Base-by-base conservation (phyloP, 2,329 filamentous ascomycete genomes). In the Ceratocystis papillata region DNA sequence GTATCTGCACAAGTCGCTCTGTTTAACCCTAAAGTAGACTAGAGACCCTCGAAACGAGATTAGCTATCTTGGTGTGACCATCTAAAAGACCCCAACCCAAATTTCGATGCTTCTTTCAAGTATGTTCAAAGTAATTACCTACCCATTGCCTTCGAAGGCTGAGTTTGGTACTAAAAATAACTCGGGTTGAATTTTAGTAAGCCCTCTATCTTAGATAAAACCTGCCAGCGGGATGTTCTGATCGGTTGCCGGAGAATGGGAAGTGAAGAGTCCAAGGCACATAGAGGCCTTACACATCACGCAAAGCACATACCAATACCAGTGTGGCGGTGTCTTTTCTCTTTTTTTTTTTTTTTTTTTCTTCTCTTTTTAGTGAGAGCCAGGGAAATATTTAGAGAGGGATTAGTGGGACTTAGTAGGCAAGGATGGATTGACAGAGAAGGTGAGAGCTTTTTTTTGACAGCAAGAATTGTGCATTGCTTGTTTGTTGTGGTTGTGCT, bases 261-360 rank as follows among this genome's bases (percentile, higher is more conserved):
- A 57, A 28, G 30, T 33, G 22, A 57, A 30, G 28, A 57, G 53
- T 57, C 12, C 53, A 57, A 57, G 53, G 28, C 53, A 57, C 22
- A 57, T 28, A 57, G 53, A 30, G 53, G 53, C 22, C 25, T 30
- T n/a, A 5, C 8, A n/a, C 33, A 59, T 59, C n/a, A 59, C n/a
- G 55, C 28, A 59, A 59, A 30, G 55, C 28, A 59, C 55, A 33
- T 37, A 59, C 55, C 28, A 59, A 59, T 20, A 59, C 28, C 28
- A 59, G 12, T 59, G 55, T 59, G 55, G 55, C 55, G 55, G 55
- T 59, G 55, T 37, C 33, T n/a, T 59, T 50, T 50, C 22, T 53
- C 37, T 41, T 41, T 41, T 41, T 12, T 12, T 28, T 28, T 28
- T 28, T 37, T 37, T 37, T 37, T 41, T 41, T 4, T 41, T 41